A percentile compares a stretch with the other conserved stretches of the same genome.
phyloP scores from a whole-genome alignment of 2,329 filamentous ascomycete genomes.

The Graphium sp. region DNA sequence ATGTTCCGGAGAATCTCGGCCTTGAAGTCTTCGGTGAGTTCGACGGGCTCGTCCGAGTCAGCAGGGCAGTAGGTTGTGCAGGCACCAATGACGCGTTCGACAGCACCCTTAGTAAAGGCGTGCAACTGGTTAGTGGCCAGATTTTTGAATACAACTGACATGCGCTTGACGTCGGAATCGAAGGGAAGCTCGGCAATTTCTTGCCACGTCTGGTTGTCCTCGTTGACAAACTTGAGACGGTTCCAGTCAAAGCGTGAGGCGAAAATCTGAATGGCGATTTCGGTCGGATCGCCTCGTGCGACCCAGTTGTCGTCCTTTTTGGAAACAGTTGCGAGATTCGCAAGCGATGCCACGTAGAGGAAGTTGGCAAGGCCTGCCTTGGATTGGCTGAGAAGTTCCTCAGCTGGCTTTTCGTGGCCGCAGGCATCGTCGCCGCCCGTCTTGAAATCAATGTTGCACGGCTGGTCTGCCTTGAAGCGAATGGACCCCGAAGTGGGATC shows the following conservation, averaged over 20 bases:
- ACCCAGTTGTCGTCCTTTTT: slow-evolving; percentile 31
- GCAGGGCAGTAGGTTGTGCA: slow-evolving; percentile 31
- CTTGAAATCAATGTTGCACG: slow-evolving; percentile 21
- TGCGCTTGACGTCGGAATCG: slow-evolving; percentile 56
- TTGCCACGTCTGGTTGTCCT: slow-evolving; percentile 29
- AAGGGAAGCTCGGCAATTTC: slow-evolving; percentile 53
- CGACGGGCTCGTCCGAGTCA: slow-evolving; percentile 13
- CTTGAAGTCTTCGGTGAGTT: slow-evolving; percentile 31
- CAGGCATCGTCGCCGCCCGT: slow-evolving; percentile 10
- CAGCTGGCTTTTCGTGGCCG: slow-evolving; percentile 10
- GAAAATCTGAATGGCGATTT: slow-evolving; percentile 59
- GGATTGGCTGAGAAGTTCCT: slow-evolving; percentile 22
- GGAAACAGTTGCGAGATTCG: slow-evolving; percentile 33
- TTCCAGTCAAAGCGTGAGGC: slow-evolving; percentile 49
- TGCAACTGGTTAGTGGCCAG: slow-evolving; percentile 14
- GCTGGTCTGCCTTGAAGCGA: slow-evolving; percentile 17
- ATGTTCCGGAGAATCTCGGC: slow-evolving; percentile 43
- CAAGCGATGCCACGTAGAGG: slow-evolving; percentile 40
- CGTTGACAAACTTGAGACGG: slow-evolving; percentile 29
- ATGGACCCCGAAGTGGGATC: slow-evolving; percentile 37
- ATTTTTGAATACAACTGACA: slow-evolving; percentile 48
- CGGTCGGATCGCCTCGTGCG: slow-evolving; percentile 48
- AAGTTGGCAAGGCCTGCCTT: slow-evolving; percentile 27
- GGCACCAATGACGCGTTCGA: slow-evolving; percentile 46
- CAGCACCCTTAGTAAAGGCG: slow-evolving; percentile 44